phyloP scores from a whole-genome alignment of 2,329 filamentous ascomycete species.

The Beauveria pseudobassiana region DNA sequence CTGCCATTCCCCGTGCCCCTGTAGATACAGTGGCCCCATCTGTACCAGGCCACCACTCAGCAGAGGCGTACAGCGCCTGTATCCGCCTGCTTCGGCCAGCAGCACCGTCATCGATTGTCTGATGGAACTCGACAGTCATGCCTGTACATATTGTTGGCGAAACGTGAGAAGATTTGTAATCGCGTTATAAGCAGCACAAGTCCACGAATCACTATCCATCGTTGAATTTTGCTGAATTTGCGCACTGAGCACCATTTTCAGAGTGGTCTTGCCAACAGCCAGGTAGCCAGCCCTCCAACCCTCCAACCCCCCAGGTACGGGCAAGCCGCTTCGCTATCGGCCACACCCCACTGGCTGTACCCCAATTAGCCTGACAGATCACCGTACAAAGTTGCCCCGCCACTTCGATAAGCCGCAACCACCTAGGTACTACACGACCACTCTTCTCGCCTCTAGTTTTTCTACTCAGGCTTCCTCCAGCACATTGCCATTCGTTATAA shows the following conservation, averaged over 20 bases:
- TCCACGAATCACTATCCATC: not conserved
- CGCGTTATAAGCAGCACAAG: not conserved
- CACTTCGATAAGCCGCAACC: slow-evolving; percentile 9
- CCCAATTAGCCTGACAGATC: slow-evolving; percentile 2
- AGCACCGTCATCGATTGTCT: slow-evolving; percentile 3
- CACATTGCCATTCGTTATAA: not conserved
- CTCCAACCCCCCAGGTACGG: not conserved
- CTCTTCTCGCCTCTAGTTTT: not conserved
- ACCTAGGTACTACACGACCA: not conserved
- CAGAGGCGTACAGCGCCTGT: no score
- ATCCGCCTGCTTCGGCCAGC: not conserved
- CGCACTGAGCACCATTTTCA: not conserved
- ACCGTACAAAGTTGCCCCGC: slow-evolving; percentile 8
- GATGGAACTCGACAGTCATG: not conserved
- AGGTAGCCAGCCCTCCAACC: not conserved
- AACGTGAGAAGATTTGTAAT: not conserved
- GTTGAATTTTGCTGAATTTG: no score
- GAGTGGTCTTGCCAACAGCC: not conserved
- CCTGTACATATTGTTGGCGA: not conserved
- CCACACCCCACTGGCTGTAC: not conserved
- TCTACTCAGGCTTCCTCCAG: not conserved
- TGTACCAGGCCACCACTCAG: not conserved
- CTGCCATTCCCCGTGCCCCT: not conserved
- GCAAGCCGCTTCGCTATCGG: not conserved
- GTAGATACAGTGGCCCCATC: not conserved